phyloP scores from a whole-genome alignment of 1,284 basidiomycete species.

The Albatrellus sp. region DNA sequence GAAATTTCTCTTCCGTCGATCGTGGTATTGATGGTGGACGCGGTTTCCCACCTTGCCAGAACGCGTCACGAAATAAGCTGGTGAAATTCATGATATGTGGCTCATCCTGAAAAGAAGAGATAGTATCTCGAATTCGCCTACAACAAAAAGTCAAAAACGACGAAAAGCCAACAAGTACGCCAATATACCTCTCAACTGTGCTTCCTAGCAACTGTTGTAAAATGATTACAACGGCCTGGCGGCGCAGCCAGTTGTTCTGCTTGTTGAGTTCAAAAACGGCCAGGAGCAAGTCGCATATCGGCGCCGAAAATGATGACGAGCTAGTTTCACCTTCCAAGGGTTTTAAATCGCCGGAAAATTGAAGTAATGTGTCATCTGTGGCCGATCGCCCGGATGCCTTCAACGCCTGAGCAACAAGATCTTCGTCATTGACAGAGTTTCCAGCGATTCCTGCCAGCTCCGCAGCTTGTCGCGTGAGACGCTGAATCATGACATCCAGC shows the following conservation, averaged over 20 bases:
- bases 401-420: conserved; percentile 68
- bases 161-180: background rate
- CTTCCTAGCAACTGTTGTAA: conserved; percentile 91
- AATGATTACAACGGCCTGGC: conserved; percentile 95
- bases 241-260: conserved; percentile 89
- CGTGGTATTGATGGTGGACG: conserved; percentile 47
- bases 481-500: conserved; percentile 86
- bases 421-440: conserved; percentile 71
- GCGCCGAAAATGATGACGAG: conserved; percentile 79
- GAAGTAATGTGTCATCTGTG: conserved; percentile 54
- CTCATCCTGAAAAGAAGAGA: conserved; percentile 54
- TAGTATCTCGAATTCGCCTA: conserved; percentile 80
- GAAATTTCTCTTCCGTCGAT: conserved; percentile 67
- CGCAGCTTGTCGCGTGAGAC: conserved; percentile 77
- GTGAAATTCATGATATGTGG: conserved; percentile 58
- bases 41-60: conserved; percentile 82
- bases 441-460: conserved; percentile 78
- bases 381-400: conserved; percentile 52
- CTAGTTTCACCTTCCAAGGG: conserved; percentile 78
- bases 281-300: conserved; percentile 88
- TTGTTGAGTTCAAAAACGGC: conserved; percentile 92
- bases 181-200: conserved; percentile 79
- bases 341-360: conserved; percentile 62
- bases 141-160: background rate
- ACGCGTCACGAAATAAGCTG: conserved; percentile 48